Evolutionary conservation across 345 rosid species (phyloP).

Genomic region (Gossypium herbaceum): DNA sequence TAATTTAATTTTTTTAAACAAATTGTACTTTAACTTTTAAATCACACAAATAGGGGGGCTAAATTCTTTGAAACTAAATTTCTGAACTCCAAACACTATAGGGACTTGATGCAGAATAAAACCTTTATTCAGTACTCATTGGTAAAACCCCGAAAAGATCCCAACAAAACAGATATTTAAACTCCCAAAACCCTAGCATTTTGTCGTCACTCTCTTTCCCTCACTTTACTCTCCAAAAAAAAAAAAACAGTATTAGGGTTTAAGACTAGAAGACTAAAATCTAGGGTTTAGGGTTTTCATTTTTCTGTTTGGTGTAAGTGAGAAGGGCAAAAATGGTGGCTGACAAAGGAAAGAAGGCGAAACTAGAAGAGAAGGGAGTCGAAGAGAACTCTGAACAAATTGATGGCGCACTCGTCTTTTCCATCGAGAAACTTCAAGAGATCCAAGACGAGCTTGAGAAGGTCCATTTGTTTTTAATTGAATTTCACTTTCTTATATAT

Average conservation of each 20-base stretch:
- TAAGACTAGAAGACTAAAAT: background rate
- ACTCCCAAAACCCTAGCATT: background rate
- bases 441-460: background rate
- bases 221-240: background rate
- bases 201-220: background rate
- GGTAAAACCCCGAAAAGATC: no score
- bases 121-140: no score
- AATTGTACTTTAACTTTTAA: no score
- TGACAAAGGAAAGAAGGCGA: conserved; percentile 82
- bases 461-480: conserved; percentile 8
- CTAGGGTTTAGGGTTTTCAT: background rate
- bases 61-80: no score
- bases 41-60: no score
- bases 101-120: no score
- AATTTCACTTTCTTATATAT: background rate
- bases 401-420: conserved; percentile 67
- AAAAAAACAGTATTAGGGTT: background rate
- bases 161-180: no score
- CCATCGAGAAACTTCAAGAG: conserved; percentile 56
- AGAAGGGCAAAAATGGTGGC: conserved; percentile 48
- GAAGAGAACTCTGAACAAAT: conserved; percentile 66
- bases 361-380: conserved; percentile 46
- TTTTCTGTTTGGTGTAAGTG: background rate
- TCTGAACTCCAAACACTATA: no score
- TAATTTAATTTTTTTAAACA: no score